Percentiles rank a stretch among this genome's conserved stretches.
Evolutionary conservation across 371 early-diverging fungal genomes (phyloP).

Genomic region (Massospora cicadina): DNA sequence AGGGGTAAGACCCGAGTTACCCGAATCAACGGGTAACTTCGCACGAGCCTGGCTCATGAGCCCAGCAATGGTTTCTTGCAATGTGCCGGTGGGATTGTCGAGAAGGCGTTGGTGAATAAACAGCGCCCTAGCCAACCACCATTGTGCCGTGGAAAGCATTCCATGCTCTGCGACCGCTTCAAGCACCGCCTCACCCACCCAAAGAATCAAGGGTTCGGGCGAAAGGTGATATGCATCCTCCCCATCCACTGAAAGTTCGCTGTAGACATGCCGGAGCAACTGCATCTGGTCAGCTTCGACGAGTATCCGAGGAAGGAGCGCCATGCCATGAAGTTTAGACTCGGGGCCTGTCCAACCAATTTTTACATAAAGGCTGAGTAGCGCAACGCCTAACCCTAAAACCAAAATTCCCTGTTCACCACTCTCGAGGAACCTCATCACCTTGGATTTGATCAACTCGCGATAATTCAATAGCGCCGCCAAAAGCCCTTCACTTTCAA

Average conservation of each 20-base stretch:
- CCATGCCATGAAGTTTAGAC: background rate
- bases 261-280: slow-evolving; percentile 14
- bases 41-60: slow-evolving; percentile 17
- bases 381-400: slow-evolving; percentile 26
- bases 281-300: background rate
- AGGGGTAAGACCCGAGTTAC: background rate
- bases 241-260: slow-evolving; percentile 46
- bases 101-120: slow-evolving; percentile 69
- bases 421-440: background rate
- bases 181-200: slow-evolving; percentile 40
- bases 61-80: slow-evolving; percentile 28
- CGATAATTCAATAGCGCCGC: background rate
- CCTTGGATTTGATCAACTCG: background rate
- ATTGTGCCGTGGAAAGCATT: slow-evolving; percentile 22
- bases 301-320: background rate
- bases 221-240: slow-evolving; percentile 73
- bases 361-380: slow-evolving; percentile 41
- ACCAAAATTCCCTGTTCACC: background rate
- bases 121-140: slow-evolving; percentile 60
- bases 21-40: slow-evolving; percentile 6
- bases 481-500: background rate
- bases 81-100: slow-evolving; percentile 62
- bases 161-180: slow-evolving; percentile 19
- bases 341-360: slow-evolving; percentile 49
- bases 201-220: slow-evolving; percentile 42